phyloP scores from a whole-genome alignment of 1,284 basidiomycete genomes.

The Pyrrhoderma lamaoense region DNA sequence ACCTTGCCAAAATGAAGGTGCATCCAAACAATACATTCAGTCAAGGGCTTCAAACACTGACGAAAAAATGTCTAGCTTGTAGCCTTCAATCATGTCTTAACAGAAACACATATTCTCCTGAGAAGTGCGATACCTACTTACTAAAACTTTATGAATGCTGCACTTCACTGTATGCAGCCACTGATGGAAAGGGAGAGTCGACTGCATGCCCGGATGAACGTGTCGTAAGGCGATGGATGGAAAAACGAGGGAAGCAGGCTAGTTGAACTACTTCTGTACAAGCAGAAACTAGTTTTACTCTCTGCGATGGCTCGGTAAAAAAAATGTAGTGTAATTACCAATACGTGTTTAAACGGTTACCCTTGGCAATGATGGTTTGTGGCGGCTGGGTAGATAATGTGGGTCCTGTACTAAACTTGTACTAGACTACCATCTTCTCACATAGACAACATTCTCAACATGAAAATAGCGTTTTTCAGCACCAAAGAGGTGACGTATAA shows the following conservation, averaged over 20 bases:
- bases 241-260: slow-evolving; percentile 32
- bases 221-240: slow-evolving; percentile 54
- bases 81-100: slow-evolving; percentile 53
- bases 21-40: not conserved
- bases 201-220: slow-evolving; percentile 54
- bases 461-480: slow-evolving; percentile 38
- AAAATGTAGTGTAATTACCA: no score
- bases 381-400: no score
- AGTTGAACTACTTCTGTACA: not conserved
- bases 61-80: slow-evolving; percentile 41
- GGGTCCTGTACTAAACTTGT: slow-evolving; percentile 27
- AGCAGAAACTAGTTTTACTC: no score
- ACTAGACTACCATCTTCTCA: slow-evolving; percentile 57
- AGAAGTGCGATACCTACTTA: slow-evolving; percentile 49
- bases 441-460: slow-evolving; percentile 47
- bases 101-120: slow-evolving; percentile 56
- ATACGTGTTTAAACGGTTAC: no score
- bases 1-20: slow-evolving; percentile 29
- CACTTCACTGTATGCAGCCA: slow-evolving; percentile 43
- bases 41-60: no score
- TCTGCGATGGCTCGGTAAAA: no score
- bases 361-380: no score
- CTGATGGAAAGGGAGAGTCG: slow-evolving; percentile 38
- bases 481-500: not conserved
- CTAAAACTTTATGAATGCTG: slow-evolving; percentile 54